Conservation (phyloP, 164 flowering plant genomes). For the Cinnamomum micranthum region DNA sequence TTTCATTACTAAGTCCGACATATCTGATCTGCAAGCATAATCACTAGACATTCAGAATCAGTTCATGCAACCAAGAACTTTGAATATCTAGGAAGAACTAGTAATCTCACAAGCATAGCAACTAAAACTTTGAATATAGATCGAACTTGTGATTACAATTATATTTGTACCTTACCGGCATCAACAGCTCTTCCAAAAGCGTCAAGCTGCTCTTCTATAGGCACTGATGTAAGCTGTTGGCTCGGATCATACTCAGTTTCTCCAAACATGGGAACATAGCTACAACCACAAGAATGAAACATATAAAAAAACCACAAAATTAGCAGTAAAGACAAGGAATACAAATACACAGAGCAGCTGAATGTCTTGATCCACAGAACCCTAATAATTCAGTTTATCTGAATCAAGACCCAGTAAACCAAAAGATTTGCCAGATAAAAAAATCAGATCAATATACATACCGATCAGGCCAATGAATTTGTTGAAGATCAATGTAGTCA, state of each 20-base stretch:
- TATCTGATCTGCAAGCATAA: conserved; percentile 59
- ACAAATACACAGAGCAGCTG: not conserved
- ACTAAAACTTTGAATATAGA: not conserved
- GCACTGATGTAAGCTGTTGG: conserved; percentile 38
- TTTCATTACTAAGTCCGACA: conserved; percentile 83
- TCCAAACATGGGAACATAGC: conserved; percentile 97
- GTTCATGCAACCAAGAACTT: not conserved
- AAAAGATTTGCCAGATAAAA: not conserved
- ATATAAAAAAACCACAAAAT: conserved; percentile 1
- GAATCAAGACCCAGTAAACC: not conserved
- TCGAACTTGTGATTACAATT: conserved; percentile 3
- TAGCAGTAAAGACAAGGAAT: not conserved
- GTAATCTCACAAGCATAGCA: not conserved
- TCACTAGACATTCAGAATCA: conserved; percentile 2
- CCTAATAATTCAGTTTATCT: not conserved
- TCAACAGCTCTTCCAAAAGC: conserved; percentile 60
- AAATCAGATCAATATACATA: conserved; percentile 38
- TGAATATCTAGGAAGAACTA: not conserved
- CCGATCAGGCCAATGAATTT: conserved; percentile 97
- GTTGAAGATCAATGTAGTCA: conserved; percentile 83
- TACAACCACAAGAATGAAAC: conserved; percentile 25
- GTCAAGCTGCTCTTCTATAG: conserved; percentile 69
- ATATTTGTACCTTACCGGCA: conserved; percentile 59
- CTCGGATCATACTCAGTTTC: conserved; percentile 72
- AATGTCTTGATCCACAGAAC: not conserved